Base-by-base conservation (phyloP, 2,329 filamentous ascomycete species). In the Hymenoscyphus scutula region DNA sequence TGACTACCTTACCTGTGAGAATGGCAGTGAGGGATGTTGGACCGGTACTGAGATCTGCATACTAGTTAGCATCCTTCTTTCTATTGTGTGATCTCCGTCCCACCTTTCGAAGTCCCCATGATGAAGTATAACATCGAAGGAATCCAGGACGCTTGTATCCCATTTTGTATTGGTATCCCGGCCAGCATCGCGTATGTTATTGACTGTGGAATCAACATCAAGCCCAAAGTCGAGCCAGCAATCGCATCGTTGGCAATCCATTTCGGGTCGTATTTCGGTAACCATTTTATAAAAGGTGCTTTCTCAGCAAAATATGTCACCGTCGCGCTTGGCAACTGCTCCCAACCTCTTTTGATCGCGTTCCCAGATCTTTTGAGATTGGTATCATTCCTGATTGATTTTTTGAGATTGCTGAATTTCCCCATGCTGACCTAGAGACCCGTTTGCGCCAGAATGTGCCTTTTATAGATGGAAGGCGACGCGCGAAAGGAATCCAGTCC, bases 11-110 rank as follows among this genome's bases (percentile, higher is more conserved):
- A 17, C 84, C 82, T 0, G 85, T 88, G 29, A 89, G 77, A 1
- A 89, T 80, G 7, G 85, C 85, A 62, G 89, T 81, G 29, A 88
- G 81, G 0, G 85, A 88, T 0, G 86, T 89, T 13, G 86, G 86
- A 4, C 86, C 85, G 0, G 82, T 83, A 23, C 41, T 0, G 84
- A 87, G 3, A 89, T 73, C 72, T 87, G 84, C 85, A 51, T 30
- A n/a, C 58, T 15, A 17, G 30, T 23, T 23, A 25, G 11, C 4
- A 55, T n/a, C 6, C 34, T 25, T 25, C 17, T 23, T 48, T 8
- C 41, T 48, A 10, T 48, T 25, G 3, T 11, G 19, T 8, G n/a
- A 25, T 25, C 5, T n/a, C 17, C 27, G 10, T 45, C 71, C 68
- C 64, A 82, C 84, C 84, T 73, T 87, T 87, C 0, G 84, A 85